phyloP scores from a whole-genome alignment of 306 rosid species.

The Pterocarpus macrocarpus region DNA sequence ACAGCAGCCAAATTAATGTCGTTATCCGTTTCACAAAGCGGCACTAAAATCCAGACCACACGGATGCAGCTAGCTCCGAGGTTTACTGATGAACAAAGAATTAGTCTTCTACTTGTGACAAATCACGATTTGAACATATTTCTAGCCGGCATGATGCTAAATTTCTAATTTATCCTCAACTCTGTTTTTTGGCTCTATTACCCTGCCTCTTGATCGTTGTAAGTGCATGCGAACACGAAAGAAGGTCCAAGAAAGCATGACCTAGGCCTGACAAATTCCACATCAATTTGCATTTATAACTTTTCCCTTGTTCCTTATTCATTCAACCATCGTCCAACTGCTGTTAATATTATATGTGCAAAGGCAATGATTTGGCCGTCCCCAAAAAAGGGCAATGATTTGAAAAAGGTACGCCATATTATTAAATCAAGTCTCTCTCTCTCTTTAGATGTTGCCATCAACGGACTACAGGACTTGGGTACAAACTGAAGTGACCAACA shows the following conservation, averaged over 20 bases:
- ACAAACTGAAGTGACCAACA: constrained; percentile 37
- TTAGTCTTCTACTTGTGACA: too few species aligned
- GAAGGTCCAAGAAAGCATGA: background rate
- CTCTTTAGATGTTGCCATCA: constrained; percentile 28
- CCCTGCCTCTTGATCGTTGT: background rate
- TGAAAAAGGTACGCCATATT: background rate
- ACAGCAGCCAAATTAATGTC: too few species aligned
- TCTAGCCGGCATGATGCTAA: constrained; percentile 3
- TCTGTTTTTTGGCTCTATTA: background rate
- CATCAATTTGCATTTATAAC: background rate
- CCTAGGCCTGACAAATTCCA: background rate
- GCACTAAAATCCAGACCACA: too few species aligned
- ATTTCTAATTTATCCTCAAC: background rate
- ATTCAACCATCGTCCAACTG: constrained; percentile 9
- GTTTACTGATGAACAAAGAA: too few species aligned
- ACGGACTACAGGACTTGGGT: constrained; percentile 8
- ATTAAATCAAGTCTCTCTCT: background rate
- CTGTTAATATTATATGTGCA: background rate
- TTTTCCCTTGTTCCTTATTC: background rate
- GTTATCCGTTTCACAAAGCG: too few species aligned
- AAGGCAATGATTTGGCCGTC: background rate
- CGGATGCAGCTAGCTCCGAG: too few species aligned
- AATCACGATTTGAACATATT: too few species aligned
- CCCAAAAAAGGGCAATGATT: too few species aligned
- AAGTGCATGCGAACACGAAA: background rate